Evolutionary conservation across 2,329 filamentous ascomycete genomes (phyloP), one percentile per base, ranked within the genome.

Genomic region (Penicillium olsonii): DNA sequence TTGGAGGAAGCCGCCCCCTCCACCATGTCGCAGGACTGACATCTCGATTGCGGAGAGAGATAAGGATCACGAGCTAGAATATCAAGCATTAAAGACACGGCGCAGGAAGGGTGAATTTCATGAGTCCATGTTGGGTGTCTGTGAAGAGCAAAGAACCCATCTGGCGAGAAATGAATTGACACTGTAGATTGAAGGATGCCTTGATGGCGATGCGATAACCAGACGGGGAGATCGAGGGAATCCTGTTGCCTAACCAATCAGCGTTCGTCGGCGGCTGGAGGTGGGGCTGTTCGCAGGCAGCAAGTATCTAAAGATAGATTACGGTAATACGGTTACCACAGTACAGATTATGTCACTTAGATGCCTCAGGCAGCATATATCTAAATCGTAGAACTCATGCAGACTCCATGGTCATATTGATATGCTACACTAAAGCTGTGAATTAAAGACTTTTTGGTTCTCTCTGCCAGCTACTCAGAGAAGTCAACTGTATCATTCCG

Each of bases 11-110:
- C 69, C 66, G 27, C 59, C 56, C 15, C 56, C 53, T 55, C 68
- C 70, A 62, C 71, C 72, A 62, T 74, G 72, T 51, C 70, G 70
- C 53, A 76, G 68, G 53, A 75, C 71, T 57, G 75, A 76, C 74
- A 77, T 77, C 55, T 59, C 62, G 58, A 53, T 54, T 48, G 40
- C 17, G 49, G 51, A 49, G 43, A 29, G 48, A 40, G 56, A 56
- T 53, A 52, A 50, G 48, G 48, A 44, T 33, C 35, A 45, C 22
- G 34, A 33, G 41, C 37, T 24, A 50, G 27, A 20, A 33, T 48
- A 50, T 62, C 51, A 39, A 54, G 45, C 49, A 54, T 61, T 37
- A 51, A 42, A 60, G 42, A 48, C 22, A 41, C 42, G 17, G 40
- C 24, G 27, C 45, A 38, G 48, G 20, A 42, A 42, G 40, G 37